Base-by-base conservation (phyloP, 2,329 filamentous ascomycete genomes). In the Penicillium sp. region DNA sequence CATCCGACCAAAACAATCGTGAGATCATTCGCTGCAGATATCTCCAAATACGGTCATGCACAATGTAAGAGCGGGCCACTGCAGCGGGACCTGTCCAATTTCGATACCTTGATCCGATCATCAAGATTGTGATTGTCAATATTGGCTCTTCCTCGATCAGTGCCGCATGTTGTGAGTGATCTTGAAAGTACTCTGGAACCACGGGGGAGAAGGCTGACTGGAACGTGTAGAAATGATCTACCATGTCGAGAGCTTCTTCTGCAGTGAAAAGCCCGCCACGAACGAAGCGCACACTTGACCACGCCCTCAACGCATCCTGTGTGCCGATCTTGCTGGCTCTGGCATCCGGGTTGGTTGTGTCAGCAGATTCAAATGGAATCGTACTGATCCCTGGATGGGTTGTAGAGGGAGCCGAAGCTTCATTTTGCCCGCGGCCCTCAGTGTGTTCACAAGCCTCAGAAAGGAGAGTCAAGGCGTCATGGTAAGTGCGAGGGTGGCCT, bases 201-300 rank as follows among this genome's bases (percentile, higher is more conserved):
- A 96, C 92, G 1, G 92, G 91, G 1, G 92, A 96, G 66, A 96
- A 79, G 0, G 91, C 90, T 2, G 89, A 90, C 6, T 95, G 80
- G 63, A 89, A 90, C 60, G 86, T 84, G 75, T 95, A 95, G 74
- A 96, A 96, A 85, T 95, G 95, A 67, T 92, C 86, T 56, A 96
- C 88, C 65, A 95, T 96, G 44, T 86, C 85, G 64, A 96, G 89
- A 24, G 89, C 92, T 72, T 96, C 92, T 56, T 87, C 84, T 1
- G 90, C 87, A 0, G 90, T 94, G 71, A 96, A 92, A 90, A 91
- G 95, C 8, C 92, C 92, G n/a, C 89, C 89, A 48, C 90, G 84
- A n/a, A 96, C 91, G 69, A 96, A 96, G 42, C 90, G 85, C 71
- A 95, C 92, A 57, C 88, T 81, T 1, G 85, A 83, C 92, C 92